Conservation (phyloP, 2,329 filamentous ascomycete genomes). For the Colletotrichum gloeosporioides region DNA sequence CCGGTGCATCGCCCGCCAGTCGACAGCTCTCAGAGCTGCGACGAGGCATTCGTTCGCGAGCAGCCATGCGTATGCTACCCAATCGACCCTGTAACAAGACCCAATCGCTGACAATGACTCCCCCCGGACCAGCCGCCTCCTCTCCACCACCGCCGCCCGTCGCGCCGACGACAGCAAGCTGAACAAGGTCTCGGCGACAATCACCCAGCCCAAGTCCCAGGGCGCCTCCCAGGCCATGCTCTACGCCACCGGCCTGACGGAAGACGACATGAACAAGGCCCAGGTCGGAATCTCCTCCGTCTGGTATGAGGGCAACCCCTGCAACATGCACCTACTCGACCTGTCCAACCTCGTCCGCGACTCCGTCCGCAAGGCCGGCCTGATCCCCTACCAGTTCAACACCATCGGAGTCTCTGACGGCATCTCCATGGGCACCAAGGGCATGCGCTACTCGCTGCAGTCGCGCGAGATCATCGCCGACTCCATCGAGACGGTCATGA, state of each 20-base stretch:
- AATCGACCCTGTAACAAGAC: not conserved
- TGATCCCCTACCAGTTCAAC: slow-evolving; percentile 97
- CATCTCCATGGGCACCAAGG: slow-evolving; percentile 97
- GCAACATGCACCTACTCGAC: slow-evolving; percentile 98
- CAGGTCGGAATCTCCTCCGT: slow-evolving; percentile 98
- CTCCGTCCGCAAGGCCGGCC: slow-evolving; percentile 70
- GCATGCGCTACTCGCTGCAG: slow-evolving; percentile 95
- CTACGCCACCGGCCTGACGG: slow-evolving; percentile 88
- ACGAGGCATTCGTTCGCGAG: slow-evolving; percentile 21
- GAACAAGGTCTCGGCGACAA: slow-evolving; percentile 83
- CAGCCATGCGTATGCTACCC: slow-evolving; percentile 25
- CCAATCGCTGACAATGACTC: slow-evolving; percentile 1
- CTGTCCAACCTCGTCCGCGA: slow-evolving; percentile 77
- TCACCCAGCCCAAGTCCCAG: slow-evolving; percentile 98
- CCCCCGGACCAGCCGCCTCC: slow-evolving; percentile 46
- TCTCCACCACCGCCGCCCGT: slow-evolving; percentile 56
- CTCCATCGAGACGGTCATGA: slow-evolving; percentile 98
- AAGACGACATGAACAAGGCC: slow-evolving; percentile 91
- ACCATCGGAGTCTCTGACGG: slow-evolving; percentile 97
- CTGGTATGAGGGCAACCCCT: slow-evolving; percentile 98
- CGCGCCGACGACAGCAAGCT: slow-evolving; percentile 63
- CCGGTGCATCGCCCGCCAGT: slow-evolving; percentile 22
- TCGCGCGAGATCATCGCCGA: slow-evolving; percentile 97
- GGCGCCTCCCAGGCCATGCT: slow-evolving; percentile 99
- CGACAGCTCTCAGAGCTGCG: slow-evolving; percentile 27